Evolutionary conservation across 768 basidiomycete genomes (phyloP), one percentile per base, ranked within the genome.

Genomic region (Russula vinacea): DNA sequence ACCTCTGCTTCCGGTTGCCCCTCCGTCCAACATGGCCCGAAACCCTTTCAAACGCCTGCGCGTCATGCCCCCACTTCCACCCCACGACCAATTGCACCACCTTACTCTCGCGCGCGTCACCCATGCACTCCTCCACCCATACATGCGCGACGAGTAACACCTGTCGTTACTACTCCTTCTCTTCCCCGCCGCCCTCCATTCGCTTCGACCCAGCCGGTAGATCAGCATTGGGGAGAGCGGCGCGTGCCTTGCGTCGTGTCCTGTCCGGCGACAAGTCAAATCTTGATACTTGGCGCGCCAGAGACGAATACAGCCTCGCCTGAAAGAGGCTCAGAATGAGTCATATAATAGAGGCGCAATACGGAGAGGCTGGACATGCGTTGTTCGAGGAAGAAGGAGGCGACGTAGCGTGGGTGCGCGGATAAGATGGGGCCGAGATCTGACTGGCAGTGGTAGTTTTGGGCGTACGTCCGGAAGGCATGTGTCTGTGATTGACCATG

Each of bases 381-480:
- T 85, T 64, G 87, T 90, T 22, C 80, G 83, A 0, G 76, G 66
- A 0, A 88, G 89, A 73, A 89, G 78, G 47, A 83, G 70, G n/a
- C 67, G 72, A 56, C 83, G 81, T 3, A 89, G 70, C 0, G 79
- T 62, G 1, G 80, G 74, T 33, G 81, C 74, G 8, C 68, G n/a
- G n/a, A n/a, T n/a, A n/a, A 6, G 70, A 60, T 29, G 29, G 2
- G 42, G 62, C 17, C 3, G 45, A 39, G 50, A 35, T 35, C 40
- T 26, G 66, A 22, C 16, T 52, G 35, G 24, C 35, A 29, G 29
- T 16, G 3, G 42, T 5, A 8, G 22, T n/a, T 19, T 2, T 24
- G 53, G 14, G 78, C 90, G 57, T 72, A 94, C 96, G 67, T 97
- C 93, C 1, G 92, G 87, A 35, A 97, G 75, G 9, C 85, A 84